Evolutionary conservation across 2,329 filamentous ascomycete species (phyloP), one percentile per base, ranked within the genome.

Genomic region (Botrytis porri): DNA sequence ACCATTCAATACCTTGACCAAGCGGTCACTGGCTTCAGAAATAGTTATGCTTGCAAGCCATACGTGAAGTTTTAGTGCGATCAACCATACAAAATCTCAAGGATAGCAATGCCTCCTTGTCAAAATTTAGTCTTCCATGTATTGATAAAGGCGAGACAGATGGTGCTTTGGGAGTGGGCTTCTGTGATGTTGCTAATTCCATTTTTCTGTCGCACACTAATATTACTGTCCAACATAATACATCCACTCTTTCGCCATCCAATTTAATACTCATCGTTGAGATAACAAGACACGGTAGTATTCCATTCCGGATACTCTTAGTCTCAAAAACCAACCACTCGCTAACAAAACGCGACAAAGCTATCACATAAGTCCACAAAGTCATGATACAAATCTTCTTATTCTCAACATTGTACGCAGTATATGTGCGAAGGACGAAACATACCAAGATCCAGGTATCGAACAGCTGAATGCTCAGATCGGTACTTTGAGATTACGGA

Each of bases 381-480:
- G 88, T 88, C 70, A 92, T 80, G 78, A 90, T 84, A 76, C 90
- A 92, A 54, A 88, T 83, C 48, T 83, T 81, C 12, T 85, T 83
- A 69, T 89, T 84, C 60, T 84, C 82, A 76, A 91, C 88, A 79
- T 92, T 83, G 81, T 91, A 92, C 9, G 90, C 89, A 3, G 88
- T 89, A 77, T 91, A 90, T 70, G 89, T 80, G 43, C 90, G 84
- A 25, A 92, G 82, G 57, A 92, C 82, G 41, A 85, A 83, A 32
- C 87, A 86, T 63, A 92, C 82, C 65, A 90, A 84, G 0, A 89
- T 92, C 89, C 90, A 92, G 62, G 89, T 92, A 62, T 89, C 90
- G 78, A 92, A 92, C 8, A 88, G 89, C 75, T 89, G 88, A 78
- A 92, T 92, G 9, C 88, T 89, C 96, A 97, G 83, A 97, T 35